Base-by-base conservation (phyloP, 1,284 basidiomycete species). In the Microstroma glucosiphilum region DNA sequence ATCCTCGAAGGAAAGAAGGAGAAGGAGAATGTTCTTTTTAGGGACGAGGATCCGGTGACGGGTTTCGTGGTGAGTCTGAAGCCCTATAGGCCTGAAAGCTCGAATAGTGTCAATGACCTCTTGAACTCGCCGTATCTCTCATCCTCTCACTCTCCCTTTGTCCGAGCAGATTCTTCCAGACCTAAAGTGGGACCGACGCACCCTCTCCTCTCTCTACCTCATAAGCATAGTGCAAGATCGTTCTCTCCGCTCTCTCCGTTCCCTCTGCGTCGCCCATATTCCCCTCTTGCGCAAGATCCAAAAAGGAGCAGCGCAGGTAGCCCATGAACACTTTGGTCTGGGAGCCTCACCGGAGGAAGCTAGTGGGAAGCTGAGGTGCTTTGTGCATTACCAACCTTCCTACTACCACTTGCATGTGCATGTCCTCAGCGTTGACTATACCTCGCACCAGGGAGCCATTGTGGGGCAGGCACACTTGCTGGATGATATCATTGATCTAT, bases 331-430 rank as follows among this genome's bases (percentile, higher is more conserved):
- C 67, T 93, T 87, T 84, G 85, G 84, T 0, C 80, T 92, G 2
- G 79, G 79, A 0, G 86, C 86, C 1, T 83, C 86, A 11, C 49
- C 61, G 0, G 61, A 62, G 7, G 40, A 42, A 4, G 57, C 64
- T 0, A 51, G 60, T 1, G 66, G 69, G n/a, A 70, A 69, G 23
- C 73, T 96, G 64, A 82, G 92, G 63, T 84, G 94, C 82, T 94
- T 88, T 73, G 81, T 97, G 26, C 94, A 98, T 78, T 97, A 98
- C 77, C 93, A 96, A 77, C 94, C 94, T 0, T 90, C 88, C 46
- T 97, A 96, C 77, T 97, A 78, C 78, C 93, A 94, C 73, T 89
- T 96, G 73, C 92, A 96, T 70, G 90, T 98, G 0, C 96, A 98
- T 72, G 88, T 97, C 59, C 89, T 94, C 7, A 88, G 86, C 7